Conservation (phyloP, 257 asterid genomes). For the Plantago major region DNA sequence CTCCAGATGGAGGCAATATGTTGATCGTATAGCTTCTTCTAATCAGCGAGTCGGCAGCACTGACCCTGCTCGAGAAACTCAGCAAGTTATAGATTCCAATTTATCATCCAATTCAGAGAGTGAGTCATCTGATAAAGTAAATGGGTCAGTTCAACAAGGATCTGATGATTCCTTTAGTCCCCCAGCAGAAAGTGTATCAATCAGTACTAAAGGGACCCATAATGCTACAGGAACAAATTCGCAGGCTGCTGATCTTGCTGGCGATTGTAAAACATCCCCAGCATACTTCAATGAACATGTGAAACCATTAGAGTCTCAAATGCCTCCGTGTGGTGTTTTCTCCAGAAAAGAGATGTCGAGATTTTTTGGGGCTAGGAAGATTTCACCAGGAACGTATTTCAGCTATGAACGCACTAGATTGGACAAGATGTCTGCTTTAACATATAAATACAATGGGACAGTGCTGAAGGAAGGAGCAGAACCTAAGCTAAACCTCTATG, state of each 20-base stretch:
- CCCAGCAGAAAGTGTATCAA: slow-evolving; percentile 23
- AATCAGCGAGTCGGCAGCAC: slow-evolving; percentile 27
- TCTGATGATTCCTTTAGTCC: slow-evolving; percentile 22
- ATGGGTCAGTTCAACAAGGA: slow-evolving; percentile 27
- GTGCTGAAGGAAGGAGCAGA: slow-evolving; percentile 31
- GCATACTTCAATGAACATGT: slow-evolving; percentile 31
- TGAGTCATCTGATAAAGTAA: slow-evolving; percentile 29
- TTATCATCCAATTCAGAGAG: slow-evolving; percentile 23
- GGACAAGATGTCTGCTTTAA: slow-evolving; percentile 38
- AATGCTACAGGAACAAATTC: slow-evolving; percentile 19
- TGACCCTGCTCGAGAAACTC: slow-evolving; percentile 32
- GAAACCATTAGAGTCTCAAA: slow-evolving; percentile 74
- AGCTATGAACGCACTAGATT: slow-evolving; percentile 51
- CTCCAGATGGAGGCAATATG: slow-evolving; percentile 87
- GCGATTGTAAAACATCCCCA: slow-evolving; percentile 28
- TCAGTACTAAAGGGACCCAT: slow-evolving; percentile 24
- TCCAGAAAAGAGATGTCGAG: slow-evolving; percentile 77
- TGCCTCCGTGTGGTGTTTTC: slow-evolving; percentile 75
- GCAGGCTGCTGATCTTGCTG: slow-evolving; percentile 20
- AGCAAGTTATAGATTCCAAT: slow-evolving; percentile 30
- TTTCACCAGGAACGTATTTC: slow-evolving; percentile 69
- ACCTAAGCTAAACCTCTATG: slow-evolving; percentile 26
- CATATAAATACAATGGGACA: slow-evolving; percentile 30
- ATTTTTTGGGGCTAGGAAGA: slow-evolving; percentile 50
- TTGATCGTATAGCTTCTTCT: slow-evolving; percentile 41